Evolutionary conservation across 192 early-diverging fungal species (phyloP).

Genomic region (Gryganskiella cystojenkinii): DNA sequence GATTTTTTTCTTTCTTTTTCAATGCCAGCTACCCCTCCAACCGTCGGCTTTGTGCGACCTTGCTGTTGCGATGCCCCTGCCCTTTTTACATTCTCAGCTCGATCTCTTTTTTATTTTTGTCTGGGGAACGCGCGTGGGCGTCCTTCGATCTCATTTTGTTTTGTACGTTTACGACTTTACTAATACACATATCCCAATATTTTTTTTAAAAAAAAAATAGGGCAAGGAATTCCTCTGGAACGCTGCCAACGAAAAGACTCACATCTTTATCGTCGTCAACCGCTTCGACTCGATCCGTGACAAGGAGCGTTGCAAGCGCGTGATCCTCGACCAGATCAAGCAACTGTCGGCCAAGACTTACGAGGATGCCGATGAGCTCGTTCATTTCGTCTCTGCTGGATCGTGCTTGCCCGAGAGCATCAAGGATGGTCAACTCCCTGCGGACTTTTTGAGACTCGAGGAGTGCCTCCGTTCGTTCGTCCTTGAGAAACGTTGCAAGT

Average conservation of each 20-base stretch:
- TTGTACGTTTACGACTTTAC: constrained; percentile 13
- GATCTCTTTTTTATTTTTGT: neutral
- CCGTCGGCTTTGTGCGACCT: neutral
- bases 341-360: constrained; percentile 95
- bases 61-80: too few species aligned
- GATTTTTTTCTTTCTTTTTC: neutral
- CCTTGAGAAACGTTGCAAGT: constrained; percentile 93
- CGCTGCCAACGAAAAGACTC: constrained; percentile 98
- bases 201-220: constrained; percentile 59
- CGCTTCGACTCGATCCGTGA: constrained; percentile 94
- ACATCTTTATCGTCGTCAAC: constrained; percentile 99
- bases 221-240: constrained; percentile 96
- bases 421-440: constrained; percentile 36
- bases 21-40: neutral
- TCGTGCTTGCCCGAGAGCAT: constrained; percentile 41
- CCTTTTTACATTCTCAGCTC: neutral
- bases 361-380: constrained; percentile 88
- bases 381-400: constrained; percentile 95
- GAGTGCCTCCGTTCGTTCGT: constrained; percentile 90
- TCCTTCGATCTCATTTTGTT: neutral
- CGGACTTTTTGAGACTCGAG: constrained; percentile 84
- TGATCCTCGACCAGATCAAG: constrained; percentile 97
- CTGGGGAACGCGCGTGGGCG: neutral
- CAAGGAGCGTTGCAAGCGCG: constrained; percentile 92
- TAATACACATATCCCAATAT: constrained; percentile 12